Conservation (phyloP, 2,329 filamentous ascomycete genomes). For the Fusarium sp. region DNA sequence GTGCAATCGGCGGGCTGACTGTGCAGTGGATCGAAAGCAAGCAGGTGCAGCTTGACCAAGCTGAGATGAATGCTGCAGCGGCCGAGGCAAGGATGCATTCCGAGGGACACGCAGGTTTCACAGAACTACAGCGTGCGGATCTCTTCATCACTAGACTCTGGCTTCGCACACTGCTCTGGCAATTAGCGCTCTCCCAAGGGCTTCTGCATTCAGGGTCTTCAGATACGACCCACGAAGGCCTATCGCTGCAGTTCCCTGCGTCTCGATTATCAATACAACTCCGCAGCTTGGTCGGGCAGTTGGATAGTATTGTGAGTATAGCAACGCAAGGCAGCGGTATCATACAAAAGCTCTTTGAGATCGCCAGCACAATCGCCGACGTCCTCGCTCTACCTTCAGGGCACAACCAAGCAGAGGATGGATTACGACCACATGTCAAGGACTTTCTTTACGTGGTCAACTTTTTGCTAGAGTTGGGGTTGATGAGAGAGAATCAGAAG, state of each 20-base stretch:
- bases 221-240: constrained; percentile 47
- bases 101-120: constrained; percentile 42
- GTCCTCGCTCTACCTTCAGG: constrained; percentile 62
- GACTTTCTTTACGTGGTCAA: constrained; percentile 63
- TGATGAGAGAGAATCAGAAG: constrained; percentile 56
- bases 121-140: constrained; percentile 53
- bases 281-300: constrained; percentile 48
- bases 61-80: constrained; percentile 47
- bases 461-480: constrained; percentile 60
- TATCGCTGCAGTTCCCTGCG: constrained; percentile 52
- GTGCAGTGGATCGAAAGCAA: constrained; percentile 53
- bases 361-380: constrained; percentile 67
- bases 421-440: constrained; percentile 58
- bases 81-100: constrained; percentile 40
- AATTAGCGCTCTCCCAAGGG: constrained; percentile 51
- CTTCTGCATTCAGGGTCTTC: constrained; percentile 49
- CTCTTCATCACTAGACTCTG: constrained; percentile 53
- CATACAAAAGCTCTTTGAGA: constrained; percentile 67
- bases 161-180: constrained; percentile 54
- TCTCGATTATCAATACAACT: constrained; percentile 51
- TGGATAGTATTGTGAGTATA: constrained; percentile 54
- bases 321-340: constrained; percentile 65
- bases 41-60: constrained; percentile 51
- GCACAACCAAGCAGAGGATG: constrained; percentile 50
- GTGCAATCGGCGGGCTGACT: constrained; percentile 42